Evolutionary conservation across 1,284 basidiomycete genomes (phyloP).

Genomic region (Hemileccinum hortonii): DNA sequence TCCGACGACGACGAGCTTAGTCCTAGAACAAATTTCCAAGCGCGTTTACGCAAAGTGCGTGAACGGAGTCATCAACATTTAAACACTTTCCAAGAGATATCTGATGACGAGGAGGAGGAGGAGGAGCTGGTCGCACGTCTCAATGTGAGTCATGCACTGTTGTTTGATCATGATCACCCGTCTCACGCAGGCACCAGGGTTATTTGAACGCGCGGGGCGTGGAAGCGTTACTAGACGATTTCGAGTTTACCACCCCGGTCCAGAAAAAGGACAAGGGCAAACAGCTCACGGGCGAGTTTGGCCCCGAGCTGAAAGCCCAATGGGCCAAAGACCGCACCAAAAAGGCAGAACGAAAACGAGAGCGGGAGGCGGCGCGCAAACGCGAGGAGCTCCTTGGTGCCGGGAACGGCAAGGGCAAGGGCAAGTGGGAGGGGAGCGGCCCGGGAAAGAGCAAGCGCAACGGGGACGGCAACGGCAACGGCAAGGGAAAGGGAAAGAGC

Average conservation of each 20-base stretch:
- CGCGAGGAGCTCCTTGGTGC: conserved; percentile 53
- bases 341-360: conserved; percentile 76
- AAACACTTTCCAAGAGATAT: conserved; percentile 15
- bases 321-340: conserved; percentile 81
- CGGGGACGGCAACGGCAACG: no score
- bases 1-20: conserved; percentile 37
- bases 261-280: conserved; percentile 26
- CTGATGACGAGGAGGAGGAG: conserved; percentile 35
- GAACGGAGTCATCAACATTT: conserved; percentile 30
- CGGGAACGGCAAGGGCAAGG: conserved; percentile 53
- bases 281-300: conserved; percentile 44
- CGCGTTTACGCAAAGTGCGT: conserved; percentile 47
- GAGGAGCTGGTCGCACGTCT: conserved; percentile 52
- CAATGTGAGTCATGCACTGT: conserved; percentile 44
- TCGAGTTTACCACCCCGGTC: conserved; percentile 33
- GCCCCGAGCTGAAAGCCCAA: conserved; percentile 63
- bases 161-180: neutral
- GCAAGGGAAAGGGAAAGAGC: no score
- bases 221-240: conserved; percentile 24
- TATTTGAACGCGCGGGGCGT: conserved; percentile 49
- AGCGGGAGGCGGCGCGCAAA: conserved; percentile 58
- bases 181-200: conserved; percentile 45
- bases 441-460: no score
- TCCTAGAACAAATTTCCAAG: conserved; percentile 53
- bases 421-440: neutral